Conservation (phyloP, 169 alveolate genomes). For the Haemoproteus tartakovskyi region DNA sequence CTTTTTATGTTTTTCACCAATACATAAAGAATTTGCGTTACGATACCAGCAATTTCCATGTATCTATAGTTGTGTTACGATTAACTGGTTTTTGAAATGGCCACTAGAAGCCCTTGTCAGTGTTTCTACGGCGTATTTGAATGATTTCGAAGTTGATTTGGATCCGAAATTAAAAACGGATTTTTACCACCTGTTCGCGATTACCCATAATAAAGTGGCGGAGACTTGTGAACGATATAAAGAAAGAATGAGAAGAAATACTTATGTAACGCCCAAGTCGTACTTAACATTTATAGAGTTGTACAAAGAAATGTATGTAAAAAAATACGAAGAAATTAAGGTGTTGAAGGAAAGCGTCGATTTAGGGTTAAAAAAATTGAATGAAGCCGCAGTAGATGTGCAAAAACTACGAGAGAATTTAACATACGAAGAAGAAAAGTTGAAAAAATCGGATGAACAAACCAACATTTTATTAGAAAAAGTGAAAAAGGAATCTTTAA, state of each 20-base stretch:
- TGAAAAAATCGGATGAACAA: conserved; percentile 90
- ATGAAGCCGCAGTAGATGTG: conserved; percentile 92
- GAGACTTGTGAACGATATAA: conserved; percentile 90
- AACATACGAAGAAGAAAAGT: conserved; percentile 89
- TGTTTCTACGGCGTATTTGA: conserved; percentile 89
- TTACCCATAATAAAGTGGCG: conserved; percentile 85
- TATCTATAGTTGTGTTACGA: conserved; percentile 92
- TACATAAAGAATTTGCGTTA: conserved; percentile 93
- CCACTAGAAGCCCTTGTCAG: conserved; percentile 95
- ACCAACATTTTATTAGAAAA: conserved; percentile 87
- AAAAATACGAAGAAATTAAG: conserved; percentile 90
- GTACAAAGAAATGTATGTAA: conserved; percentile 89
- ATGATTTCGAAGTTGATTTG: conserved; percentile 73
- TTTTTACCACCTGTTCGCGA: conserved; percentile 36
- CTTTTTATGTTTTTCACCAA: conserved; percentile 94
- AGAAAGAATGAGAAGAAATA: conserved; percentile 93
- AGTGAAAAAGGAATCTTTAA: conserved; percentile 90
- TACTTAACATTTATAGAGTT: conserved; percentile 91
- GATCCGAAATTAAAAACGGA: conserved; percentile 46
- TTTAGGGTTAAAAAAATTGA: conserved; percentile 91
- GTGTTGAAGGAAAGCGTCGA: conserved; percentile 85
- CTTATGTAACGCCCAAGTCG: conserved; percentile 96
- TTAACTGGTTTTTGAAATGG: conserved; percentile 96
- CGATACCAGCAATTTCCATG: conserved; percentile 97
- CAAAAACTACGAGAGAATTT: conserved; percentile 90